Base-by-base conservation (phyloP, 495 filamentous ascomycete species). In the Hypoxylon perforatum region DNA sequence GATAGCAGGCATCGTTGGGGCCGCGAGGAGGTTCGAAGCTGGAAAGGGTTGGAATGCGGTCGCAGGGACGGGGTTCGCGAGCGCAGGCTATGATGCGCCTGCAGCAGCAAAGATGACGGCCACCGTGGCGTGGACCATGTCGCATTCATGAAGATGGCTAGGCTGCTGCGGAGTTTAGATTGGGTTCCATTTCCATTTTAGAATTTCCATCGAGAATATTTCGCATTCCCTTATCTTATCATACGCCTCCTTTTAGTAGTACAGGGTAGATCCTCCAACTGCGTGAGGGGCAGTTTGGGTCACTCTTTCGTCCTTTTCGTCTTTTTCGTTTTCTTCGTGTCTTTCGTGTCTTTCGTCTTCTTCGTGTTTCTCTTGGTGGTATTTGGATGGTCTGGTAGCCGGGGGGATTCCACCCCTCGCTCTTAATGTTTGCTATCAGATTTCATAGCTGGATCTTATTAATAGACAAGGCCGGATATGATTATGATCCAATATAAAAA, bases 1-100 rank as follows among this genome's bases (percentile, higher is more conserved):
- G 49, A 65, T 57, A 38, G 18, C 9, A 14, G 44, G 21, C 59
- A 48, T 63, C 44, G 65, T n/a, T 49, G 59, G 21, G 3, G 3
- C 0, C 8, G 47, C 53, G 30, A 12, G 23, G 22, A 21, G 18
- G 18, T 33, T 33, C 1, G 30, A 33, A 33, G 30, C 17, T 18
- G 46, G 45, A 28, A 42, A 18, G 35, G 52, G 50, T 15, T 33
- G 44, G 51, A 33, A 25, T 10, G 25, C 14, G 9, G 38, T 17
- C 14, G 46, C 4, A 15, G 15, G 18, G 38, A 33, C 30, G 11
- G 7, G 30, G 7, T 7, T 22, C 11, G 47, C 28, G 8, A 14
- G 28, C 36, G 21, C 11, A 45, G 23, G 8, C 53, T 63, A 46
- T n/a, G 12, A 38, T 21, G 46, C 10, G 23, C 18, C 38, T 38